Conservation (phyloP, 2,329 filamentous ascomycete genomes). For the Ophiocordyceps robertsii region DNA sequence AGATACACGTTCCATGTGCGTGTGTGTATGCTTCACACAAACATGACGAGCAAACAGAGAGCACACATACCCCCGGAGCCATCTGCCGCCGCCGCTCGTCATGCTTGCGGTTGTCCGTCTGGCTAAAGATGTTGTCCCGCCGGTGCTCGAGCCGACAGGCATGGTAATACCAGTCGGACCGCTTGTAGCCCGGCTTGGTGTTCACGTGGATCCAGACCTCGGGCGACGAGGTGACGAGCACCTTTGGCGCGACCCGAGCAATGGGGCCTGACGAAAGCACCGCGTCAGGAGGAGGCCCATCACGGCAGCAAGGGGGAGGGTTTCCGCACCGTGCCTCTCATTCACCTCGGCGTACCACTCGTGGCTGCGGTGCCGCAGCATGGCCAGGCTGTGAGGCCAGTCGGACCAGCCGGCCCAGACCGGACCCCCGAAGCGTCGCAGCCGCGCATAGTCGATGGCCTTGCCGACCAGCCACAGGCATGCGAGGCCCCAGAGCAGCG, state of each 20-base stretch:
- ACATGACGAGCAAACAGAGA: background rate
- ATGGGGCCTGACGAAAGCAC: conserved; percentile 6
- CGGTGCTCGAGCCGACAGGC: conserved; percentile 33
- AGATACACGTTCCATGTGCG: too few species aligned
- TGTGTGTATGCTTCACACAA: too few species aligned
- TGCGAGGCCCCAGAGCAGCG: background rate
- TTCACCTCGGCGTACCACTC: conserved; percentile 13
- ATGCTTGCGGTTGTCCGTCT: conserved; percentile 34
- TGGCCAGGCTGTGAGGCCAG: conserved; percentile 11
- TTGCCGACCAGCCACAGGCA: background rate
- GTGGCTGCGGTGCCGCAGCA: conserved; percentile 8
- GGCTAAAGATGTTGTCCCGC: conserved; percentile 38
- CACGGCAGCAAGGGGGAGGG: too few species aligned
- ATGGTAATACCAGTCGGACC: conserved; percentile 29
- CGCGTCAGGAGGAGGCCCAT: too few species aligned
- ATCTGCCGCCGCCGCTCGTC: conserved; percentile 31
- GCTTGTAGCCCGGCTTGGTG: conserved; percentile 25
- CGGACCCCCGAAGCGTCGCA: conserved; percentile 11
- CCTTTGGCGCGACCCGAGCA: conserved; percentile 27
- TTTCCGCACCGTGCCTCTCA: conserved; percentile 12
- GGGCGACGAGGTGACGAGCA: conserved; percentile 33
- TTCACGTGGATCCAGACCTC: conserved; percentile 31
- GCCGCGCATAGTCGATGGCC: conserved; percentile 2
- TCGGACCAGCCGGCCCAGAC: conserved; percentile 8
- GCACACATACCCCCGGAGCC: conserved; percentile 30